Percentiles rank a stretch among this genome's conserved stretches.
phyloP scores from a whole-genome alignment of 345 rosid genomes.

The Hypericum perforatum region DNA sequence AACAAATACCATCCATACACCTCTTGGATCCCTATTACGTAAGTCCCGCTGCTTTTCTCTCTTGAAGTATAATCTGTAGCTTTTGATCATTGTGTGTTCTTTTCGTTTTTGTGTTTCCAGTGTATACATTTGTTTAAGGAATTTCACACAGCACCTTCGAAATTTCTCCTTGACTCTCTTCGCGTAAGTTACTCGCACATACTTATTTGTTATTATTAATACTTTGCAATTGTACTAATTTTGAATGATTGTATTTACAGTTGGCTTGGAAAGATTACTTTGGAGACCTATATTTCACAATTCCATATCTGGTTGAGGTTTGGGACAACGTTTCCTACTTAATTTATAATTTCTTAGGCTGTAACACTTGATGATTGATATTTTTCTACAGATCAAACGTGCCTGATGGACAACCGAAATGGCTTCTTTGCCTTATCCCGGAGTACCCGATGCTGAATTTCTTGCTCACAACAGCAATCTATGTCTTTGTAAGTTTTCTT shows the following conservation, averaged over 20 bases:
- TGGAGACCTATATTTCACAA: constrained; percentile 94
- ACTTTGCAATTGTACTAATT: constrained; percentile 15
- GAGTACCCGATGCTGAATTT: constrained; percentile 86
- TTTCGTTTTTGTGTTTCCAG: constrained; percentile 32
- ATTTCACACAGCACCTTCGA: constrained; percentile 77
- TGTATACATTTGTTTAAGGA: constrained; percentile 86
- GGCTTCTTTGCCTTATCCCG: constrained; percentile 91
- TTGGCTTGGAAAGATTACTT: constrained; percentile 92
- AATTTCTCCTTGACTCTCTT: constrained; percentile 66
- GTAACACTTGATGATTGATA: not conserved
- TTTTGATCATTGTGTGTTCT: constrained; percentile 9
- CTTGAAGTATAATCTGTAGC: not conserved
- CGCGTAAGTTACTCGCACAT: constrained; percentile 42
- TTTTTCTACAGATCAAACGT: constrained; percentile 51
- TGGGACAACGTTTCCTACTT: constrained; percentile 13
- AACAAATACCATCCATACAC: constrained; percentile 96
- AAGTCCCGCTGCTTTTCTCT: constrained; percentile 16
- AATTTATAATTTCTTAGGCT: not conserved
- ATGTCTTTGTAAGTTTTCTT: constrained; percentile 54
- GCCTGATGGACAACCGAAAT: constrained; percentile 94
- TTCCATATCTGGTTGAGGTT: constrained; percentile 99
- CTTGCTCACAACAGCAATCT: constrained; percentile 88
- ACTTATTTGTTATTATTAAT: constrained; percentile 2
- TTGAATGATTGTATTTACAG: constrained; percentile 21
- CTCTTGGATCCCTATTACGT: constrained; percentile 99